Conservation (phyloP, 129 eudicot species). For the Pulicaria dysenterica region DNA sequence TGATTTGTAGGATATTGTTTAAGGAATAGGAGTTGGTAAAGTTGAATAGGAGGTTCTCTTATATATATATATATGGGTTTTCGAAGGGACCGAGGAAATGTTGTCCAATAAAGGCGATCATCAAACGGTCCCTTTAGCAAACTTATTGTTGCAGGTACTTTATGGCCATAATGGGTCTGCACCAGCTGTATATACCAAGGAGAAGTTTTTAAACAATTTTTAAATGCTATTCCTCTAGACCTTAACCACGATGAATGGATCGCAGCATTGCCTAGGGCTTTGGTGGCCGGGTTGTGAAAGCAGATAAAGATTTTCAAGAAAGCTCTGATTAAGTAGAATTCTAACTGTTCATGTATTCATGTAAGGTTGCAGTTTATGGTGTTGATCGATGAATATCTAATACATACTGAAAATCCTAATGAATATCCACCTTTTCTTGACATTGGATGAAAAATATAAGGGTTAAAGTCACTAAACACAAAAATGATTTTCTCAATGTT, state of each 20-base stretch:
- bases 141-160: constrained; percentile 60
- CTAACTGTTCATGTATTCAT: too few relatives aligned
- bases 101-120: constrained; percentile 75
- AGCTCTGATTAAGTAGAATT: neutral
- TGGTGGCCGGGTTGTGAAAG: constrained; percentile 98
- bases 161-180: constrained; percentile 98
- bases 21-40: neutral
- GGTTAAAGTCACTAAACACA: too few relatives aligned
- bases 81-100: constrained; percentile 47
- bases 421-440: constrained; percentile 11
- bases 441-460: neutral
- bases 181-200: constrained; percentile 90
- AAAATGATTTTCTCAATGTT: too few relatives aligned
- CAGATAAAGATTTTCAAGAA: constrained; percentile 92
- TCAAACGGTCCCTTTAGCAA: constrained; percentile 64
- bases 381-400: neutral
- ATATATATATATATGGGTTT: constrained; percentile 30
- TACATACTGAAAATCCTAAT: neutral
- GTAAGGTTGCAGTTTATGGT: neutral
- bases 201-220: constrained; percentile 80
- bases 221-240: constrained; percentile 81
- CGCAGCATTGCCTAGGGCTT: too few relatives aligned
- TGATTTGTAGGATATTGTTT: constrained; percentile 27
- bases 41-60: constrained; percentile 1
- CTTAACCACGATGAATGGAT: constrained; percentile 89